Base-by-base conservation (phyloP, 2,329 filamentous ascomycete genomes). In the Polytolypa hystricis region DNA sequence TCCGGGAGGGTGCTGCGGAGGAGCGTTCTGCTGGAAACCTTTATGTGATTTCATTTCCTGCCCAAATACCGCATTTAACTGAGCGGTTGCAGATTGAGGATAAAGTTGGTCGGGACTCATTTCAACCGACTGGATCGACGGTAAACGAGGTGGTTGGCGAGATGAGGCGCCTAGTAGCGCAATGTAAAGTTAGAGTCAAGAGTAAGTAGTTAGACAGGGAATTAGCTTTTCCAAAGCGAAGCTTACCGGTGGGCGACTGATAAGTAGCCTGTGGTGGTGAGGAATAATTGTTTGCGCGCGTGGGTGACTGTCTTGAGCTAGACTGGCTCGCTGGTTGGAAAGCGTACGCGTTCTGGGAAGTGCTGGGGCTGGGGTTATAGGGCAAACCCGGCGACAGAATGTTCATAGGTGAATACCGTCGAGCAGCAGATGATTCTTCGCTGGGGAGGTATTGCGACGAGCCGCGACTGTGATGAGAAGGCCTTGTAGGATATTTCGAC, bases 391-490 rank as follows among this genome's bases (percentile, higher is more conserved):
- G 84, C 42, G 86, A 85, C 42, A 93, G 67, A 11, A 77, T 74
- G 58, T 94, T 89, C 87, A 95, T 95, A 45, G 89, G 91, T 31
- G 89, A 96, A 64, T 96, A 96, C 55, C 87, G 78, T 58, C 93
- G 84, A 41, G 86, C 84, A 39, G 85, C 84, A 34, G 84, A 72
- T 29, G 85, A 91, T 41, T 83, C 78, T 53, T 89, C 79, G 47
- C 79, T 78, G 34, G 79, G 67, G 31, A 78, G 62, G 47, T 81
- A 82, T 57, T 89, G 81, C 49, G 85, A 75, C 43, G 74, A 84
- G 42, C 77, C 68, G 48, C 89, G 78, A 47, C 43, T 56, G 52
- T 85, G 77, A 56, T 86, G 81, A 58, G 77, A 77, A 29, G 84
- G 77, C 48, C 84, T 77, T 63, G 85, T 77, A 42, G 83, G 75